Base-by-base conservation (phyloP, 192 early-diverging fungal species). In the Gryganskiella cystojenkinii region DNA sequence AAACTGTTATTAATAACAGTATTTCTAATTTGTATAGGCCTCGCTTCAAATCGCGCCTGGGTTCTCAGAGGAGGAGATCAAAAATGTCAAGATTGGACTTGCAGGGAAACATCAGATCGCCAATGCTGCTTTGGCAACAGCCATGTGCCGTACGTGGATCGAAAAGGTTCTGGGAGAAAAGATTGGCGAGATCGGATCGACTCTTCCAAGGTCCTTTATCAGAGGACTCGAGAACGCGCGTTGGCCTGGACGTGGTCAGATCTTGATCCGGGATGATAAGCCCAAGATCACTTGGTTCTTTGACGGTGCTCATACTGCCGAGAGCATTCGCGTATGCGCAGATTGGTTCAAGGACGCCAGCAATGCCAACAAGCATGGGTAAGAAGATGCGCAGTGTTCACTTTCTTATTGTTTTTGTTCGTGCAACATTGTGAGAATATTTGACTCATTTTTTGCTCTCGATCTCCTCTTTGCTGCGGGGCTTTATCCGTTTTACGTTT, bases 261-360 rank as follows among this genome's bases (percentile, higher is more conserved):
- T 81, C n/a, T 80, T 93, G 42, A 67, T 81, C 4, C 71, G 85
- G 15, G 44, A 80, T 1, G 65, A 88, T 42, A 78, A 73, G 55
- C 81, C 84, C 4, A 47, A 64, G 34, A 70, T 92, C 2, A 86
- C 56, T 1, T 98, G 93, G 92, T 92, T 88, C 79, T 81, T 97
- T 53, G 98, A 99, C 80, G 98, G 98, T 34, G 98, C 98, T 1
- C 98, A 99, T 71, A 99, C 98, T 0, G 71, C 82, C 8, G 98
- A 99, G 76, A 95, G 93, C 70, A 86, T 96, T 44, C 80, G 84
- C 14, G 87, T 86, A 0, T 90, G 88, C 40, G 82, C 72, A 15
- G 53, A 63, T 40, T 89, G 88, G 90, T 91, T 87, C 64, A 65
- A 69, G 43, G 79, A 79, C 3, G 67, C 55, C 6, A 53, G 46